Conservation (phyloP, 2,329 filamentous ascomycete species). For the Xylariaceae sp. region DNA sequence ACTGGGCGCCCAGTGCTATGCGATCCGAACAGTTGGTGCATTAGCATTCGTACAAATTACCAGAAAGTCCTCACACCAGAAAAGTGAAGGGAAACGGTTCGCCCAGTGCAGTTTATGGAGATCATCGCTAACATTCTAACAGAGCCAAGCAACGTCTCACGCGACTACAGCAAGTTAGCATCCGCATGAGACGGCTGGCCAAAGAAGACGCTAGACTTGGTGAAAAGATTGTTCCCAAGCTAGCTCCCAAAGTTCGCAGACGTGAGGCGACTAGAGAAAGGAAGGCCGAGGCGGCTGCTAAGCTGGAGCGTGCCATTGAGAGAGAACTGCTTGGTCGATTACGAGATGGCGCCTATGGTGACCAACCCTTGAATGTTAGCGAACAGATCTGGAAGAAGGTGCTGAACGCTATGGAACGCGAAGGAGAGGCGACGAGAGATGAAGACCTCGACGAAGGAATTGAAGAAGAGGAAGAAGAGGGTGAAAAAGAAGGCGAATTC, state of each 20-base stretch:
- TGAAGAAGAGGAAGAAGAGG: slow-evolving; percentile 61
- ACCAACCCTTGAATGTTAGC: slow-evolving; percentile 90
- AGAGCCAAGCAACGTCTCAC: slow-evolving; percentile 72
- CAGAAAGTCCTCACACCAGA: not conserved
- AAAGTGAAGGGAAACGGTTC: not conserved
- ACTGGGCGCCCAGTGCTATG: no score
- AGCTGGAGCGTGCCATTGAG: slow-evolving; percentile 94
- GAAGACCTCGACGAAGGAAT: slow-evolving; percentile 86
- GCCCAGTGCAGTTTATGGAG: not conserved
- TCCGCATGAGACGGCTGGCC: slow-evolving; percentile 70
- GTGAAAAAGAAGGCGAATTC: slow-evolving; percentile 56
- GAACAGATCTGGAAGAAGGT: slow-evolving; percentile 97
- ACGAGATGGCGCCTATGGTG: slow-evolving; percentile 88
- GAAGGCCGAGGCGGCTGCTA: slow-evolving; percentile 76
- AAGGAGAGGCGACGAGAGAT: slow-evolving; percentile 75
- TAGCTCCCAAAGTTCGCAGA: slow-evolving; percentile 82
- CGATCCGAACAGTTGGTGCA: no score
- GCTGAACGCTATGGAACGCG: slow-evolving; percentile 79
- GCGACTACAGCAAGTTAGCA: slow-evolving; percentile 81
- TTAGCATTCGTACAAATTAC: not conserved
- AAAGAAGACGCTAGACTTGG: slow-evolving; percentile 86
- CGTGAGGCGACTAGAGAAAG: slow-evolving; percentile 70
- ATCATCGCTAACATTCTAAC: slow-evolving; percentile 49
- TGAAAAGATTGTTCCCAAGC: slow-evolving; percentile 78
- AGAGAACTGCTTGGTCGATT: slow-evolving; percentile 87